Evolutionary conservation across 2,329 filamentous ascomycete species (phyloP).

Genomic region (Gnomoniopsis sp.): DNA sequence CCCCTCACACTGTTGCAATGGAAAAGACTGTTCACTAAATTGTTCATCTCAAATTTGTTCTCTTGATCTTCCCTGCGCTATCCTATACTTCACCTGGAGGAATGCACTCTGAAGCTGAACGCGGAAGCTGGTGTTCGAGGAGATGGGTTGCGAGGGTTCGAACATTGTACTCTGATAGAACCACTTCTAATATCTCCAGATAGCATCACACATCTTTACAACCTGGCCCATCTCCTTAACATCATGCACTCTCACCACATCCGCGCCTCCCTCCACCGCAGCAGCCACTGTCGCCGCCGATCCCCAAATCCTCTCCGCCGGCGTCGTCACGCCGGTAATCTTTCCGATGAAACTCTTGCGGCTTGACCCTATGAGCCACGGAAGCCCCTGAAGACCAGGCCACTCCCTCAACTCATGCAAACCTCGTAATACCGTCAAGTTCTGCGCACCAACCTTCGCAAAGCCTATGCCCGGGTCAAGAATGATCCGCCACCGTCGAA

Average conservation of each 20-base stretch:
- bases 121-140: too few species aligned
- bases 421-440: constrained; percentile 71
- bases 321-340: constrained; percentile 71
- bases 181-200: constrained; percentile 58
- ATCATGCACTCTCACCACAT: constrained; percentile 92
- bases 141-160: too few species aligned
- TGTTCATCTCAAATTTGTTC: too few species aligned
- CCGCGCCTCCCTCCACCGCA: constrained; percentile 80
- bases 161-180: too few species aligned
- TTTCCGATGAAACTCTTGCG: constrained; percentile 85
- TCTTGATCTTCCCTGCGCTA: too few species aligned
- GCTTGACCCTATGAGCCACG: constrained; percentile 87
- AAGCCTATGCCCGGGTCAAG: constrained; percentile 94
- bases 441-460: constrained; percentile 78
- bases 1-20: too few species aligned
- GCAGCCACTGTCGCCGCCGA: constrained; percentile 86
- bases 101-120: too few species aligned
- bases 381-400: constrained; percentile 65
- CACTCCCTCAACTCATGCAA: constrained; percentile 62
- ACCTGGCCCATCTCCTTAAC: constrained; percentile 82
- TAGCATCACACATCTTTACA: constrained; percentile 85
- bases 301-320: constrained; percentile 72
- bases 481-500: constrained; percentile 90
- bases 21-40: too few species aligned
- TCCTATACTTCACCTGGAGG: too few species aligned